These are phyloP conservation scores for Mycena sp. DNA, from an alignment of 1,284 basidiomycete genomes.

Conservation along the genomic window DNA sequence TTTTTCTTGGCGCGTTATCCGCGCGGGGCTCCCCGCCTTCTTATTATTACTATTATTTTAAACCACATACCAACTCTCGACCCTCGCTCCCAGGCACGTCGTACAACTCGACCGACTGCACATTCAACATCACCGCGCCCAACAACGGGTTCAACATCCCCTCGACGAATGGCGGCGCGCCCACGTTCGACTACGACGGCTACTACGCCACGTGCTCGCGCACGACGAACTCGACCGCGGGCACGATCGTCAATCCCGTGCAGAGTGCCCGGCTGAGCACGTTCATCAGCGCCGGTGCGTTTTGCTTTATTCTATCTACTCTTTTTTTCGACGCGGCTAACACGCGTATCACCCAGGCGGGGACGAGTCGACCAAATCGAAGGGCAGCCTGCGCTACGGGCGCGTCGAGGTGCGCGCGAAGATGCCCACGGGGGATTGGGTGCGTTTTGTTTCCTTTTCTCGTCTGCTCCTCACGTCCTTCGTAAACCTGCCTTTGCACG, in stretches of 20 bases:
- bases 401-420: constrained; percentile 74
- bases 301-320: constrained; percentile 41
- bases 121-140: constrained; percentile 18
- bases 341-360: neutral
- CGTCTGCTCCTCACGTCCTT: neutral
- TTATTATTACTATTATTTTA: neutral
- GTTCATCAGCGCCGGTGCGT: constrained; percentile 62
- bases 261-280: constrained; percentile 81
- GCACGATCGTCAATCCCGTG: constrained; percentile 81
- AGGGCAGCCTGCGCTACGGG: constrained; percentile 59
- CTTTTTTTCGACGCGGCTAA: neutral
- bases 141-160: constrained; percentile 41
- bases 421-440: constrained; percentile 59
- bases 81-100: constrained; percentile 60
- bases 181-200: constrained; percentile 50
- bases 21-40: constrained; percentile 35
- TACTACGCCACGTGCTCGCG: constrained; percentile 54
- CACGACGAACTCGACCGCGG: constrained; percentile 68
- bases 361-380: constrained; percentile 1
- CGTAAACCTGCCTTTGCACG: too few relatives aligned
- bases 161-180: constrained; percentile 6
- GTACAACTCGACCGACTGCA: constrained; percentile 61
- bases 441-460: constrained; percentile 29
- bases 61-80: neutral
- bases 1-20: constrained; percentile 64